Evolutionary conservation across 768 basidiomycete species (phyloP), one percentile per base, ranked within the genome.

Genomic region (Leccinum rimulosum): DNA sequence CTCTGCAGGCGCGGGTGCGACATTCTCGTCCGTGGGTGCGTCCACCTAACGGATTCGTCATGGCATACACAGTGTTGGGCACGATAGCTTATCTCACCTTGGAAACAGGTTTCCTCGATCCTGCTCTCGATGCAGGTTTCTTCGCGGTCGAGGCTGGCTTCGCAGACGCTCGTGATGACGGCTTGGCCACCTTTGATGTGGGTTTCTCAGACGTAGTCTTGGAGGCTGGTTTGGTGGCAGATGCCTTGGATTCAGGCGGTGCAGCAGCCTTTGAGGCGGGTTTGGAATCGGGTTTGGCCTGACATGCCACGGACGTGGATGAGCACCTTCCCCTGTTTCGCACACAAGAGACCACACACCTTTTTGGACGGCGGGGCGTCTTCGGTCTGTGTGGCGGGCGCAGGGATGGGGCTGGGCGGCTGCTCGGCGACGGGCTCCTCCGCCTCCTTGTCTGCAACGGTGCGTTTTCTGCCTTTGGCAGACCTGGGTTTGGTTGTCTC

Each of bases 311-410:
- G 33, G 58, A 61, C 17, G 33, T 56, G 30, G 12, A 17, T 60
- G 28, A 68, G 55, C 15, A 1, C 4, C 14, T 4, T 4, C 15
- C 22, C 15, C 25, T 11, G 3, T 56, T 64, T 59, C 67, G 59
- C 17, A 40, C 38, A 40, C 17, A 45, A 19, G 17, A 27, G 6
- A 17, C 8, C n/a, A 60, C 65, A 45, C 50, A 85, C 88, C 80
- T 85, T 89, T 76, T 90, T 89, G 6, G 84, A 76, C 0, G 87
- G 77, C 36, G 87, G 87, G 54, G 76, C 75, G 28, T 74, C 78
- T 38, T 74, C 79, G 6, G 72, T 74, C 57, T 66, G 68, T 7
- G 66, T 66, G 40, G 64, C 70, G 31, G 80, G 77, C 2, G 80
- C 70, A 31, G 80, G 77, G 8, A 8, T 6, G 8, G 38, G 38